Conservation (phyloP, 495 filamentous ascomycete species). For the Neurospora sublineolata region DNA sequence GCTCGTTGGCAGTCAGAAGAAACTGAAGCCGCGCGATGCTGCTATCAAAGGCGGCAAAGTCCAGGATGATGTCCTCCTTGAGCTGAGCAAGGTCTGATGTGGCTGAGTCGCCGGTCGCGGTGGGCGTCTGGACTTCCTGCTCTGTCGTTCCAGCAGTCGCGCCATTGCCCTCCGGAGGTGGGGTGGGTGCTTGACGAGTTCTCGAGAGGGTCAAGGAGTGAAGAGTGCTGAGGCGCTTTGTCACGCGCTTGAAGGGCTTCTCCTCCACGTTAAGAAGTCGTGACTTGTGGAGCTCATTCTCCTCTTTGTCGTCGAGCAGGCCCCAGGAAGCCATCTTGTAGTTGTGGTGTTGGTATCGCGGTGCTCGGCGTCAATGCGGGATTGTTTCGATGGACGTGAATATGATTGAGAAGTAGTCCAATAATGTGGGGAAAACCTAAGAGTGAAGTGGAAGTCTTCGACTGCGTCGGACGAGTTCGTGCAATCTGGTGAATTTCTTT, state of each 20-base stretch:
- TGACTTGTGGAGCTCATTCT: slow-evolving; percentile 80
- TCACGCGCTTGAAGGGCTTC: slow-evolving; percentile 82
- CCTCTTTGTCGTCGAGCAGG: slow-evolving; percentile 40
- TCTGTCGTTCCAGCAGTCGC: slow-evolving; percentile 8
- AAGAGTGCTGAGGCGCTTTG: slow-evolving; percentile 61
- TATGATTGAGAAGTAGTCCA: background rate
- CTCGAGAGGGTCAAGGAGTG: slow-evolving; percentile 45
- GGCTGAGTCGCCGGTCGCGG: slow-evolving; percentile 5
- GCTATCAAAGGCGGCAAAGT: slow-evolving; percentile 83
- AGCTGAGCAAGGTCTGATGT: slow-evolving; percentile 44
- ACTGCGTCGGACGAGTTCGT: background rate
- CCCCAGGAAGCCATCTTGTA: slow-evolving; percentile 22
- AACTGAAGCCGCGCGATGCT: slow-evolving; percentile 83
- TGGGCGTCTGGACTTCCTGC: slow-evolving; percentile 19
- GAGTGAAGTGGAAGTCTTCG: background rate
- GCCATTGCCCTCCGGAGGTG: slow-evolving; percentile 54
- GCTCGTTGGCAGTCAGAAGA: slow-evolving; percentile 66
- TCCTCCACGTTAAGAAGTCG: slow-evolving; percentile 88
- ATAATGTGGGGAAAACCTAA: background rate
- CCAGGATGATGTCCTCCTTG: slow-evolving; percentile 72
- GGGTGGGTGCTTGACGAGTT: slow-evolving; percentile 50
- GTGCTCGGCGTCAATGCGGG: background rate
- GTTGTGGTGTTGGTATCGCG: background rate
- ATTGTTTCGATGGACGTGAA: background rate
- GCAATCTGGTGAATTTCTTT: background rate